Conservation (phyloP, 2,329 filamentous ascomycete genomes). For the Trichoderma atrobrunneum region DNA sequence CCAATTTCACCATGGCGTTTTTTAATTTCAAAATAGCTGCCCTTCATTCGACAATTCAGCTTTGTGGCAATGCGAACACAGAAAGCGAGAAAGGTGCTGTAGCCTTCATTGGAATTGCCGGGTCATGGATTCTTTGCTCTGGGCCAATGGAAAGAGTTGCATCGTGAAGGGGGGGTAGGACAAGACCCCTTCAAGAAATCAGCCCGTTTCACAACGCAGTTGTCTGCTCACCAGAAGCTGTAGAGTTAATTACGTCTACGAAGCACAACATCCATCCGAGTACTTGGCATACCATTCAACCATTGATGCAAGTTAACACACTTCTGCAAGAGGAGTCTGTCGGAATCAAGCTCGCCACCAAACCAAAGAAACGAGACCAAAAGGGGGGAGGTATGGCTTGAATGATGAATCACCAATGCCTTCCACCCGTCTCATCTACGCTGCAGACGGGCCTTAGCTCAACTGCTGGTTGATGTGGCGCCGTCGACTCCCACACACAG, state of each 20-base stretch:
- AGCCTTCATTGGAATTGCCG: neutral
- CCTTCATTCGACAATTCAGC: neutral
- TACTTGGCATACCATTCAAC: neutral
- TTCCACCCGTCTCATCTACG: neutral
- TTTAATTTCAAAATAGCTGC: neutral
- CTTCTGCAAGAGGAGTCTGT: neutral
- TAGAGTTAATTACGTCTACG: neutral
- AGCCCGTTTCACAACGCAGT: neutral
- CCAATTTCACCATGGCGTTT: neutral
- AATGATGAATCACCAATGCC: slow-evolving; percentile 1
- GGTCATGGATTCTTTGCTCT: neutral
- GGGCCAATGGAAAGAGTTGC: neutral
- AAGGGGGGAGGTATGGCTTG: neutral
- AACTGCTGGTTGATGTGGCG: slow-evolving; percentile 5
- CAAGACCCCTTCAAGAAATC: slow-evolving; percentile 10
- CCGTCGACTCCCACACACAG: neutral
- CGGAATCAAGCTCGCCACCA: neutral
- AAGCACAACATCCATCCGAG: neutral
- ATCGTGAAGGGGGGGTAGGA: neutral
- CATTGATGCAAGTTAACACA: neutral
- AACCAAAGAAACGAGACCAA: neutral
- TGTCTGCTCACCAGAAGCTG: neutral
- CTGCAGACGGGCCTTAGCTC: neutral
- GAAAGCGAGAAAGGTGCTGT: neutral
- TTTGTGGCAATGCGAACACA: neutral